Evolutionary conservation across 768 basidiomycete genomes (phyloP).

Genomic region (Xerocomus potaroensis): DNA sequence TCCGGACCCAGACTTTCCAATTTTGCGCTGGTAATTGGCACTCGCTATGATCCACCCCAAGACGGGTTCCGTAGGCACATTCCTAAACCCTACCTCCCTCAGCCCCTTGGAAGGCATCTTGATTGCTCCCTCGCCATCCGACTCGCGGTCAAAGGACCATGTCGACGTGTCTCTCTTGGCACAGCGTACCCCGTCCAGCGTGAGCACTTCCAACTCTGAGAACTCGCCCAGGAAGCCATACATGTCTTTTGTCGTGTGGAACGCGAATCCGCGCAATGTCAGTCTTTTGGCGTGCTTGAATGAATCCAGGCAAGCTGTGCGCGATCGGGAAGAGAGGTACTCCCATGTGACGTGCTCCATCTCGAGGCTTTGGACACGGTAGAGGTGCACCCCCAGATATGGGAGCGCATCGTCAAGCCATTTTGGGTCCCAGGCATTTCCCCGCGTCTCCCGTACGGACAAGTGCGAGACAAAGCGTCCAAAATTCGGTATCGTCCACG

Average conservation of each 20-base stretch:
- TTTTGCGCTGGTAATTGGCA: conserved; percentile 9
- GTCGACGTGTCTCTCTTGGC: conserved; percentile 12
- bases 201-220: conserved; percentile 23
- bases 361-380: conserved; percentile 21
- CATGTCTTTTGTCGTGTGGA: conserved; percentile 26
- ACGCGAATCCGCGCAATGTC: conserved; percentile 22
- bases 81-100: conserved; percentile 26
- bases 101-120: conserved; percentile 18
- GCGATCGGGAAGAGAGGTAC: conserved; percentile 27
- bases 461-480: conserved; percentile 46
- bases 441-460: conserved; percentile 29
- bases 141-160: conserved; percentile 7
- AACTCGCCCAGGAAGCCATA: conserved; percentile 27
- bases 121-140: conserved; percentile 7
- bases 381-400: conserved; percentile 17
- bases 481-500: conserved; percentile 45
- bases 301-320: conserved; percentile 19
- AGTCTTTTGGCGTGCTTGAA: conserved; percentile 23
- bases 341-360: conserved; percentile 32
- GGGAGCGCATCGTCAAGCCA: conserved; percentile 31
- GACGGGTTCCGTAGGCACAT: conserved; percentile 21
- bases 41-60: conserved; percentile 28
- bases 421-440: conserved; percentile 30
- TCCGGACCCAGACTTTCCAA: conserved; percentile 2
- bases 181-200: conserved; percentile 29